Base-by-base conservation (phyloP, 2,329 filamentous ascomycete genomes). In the Neocatenulostroma microsporum region DNA sequence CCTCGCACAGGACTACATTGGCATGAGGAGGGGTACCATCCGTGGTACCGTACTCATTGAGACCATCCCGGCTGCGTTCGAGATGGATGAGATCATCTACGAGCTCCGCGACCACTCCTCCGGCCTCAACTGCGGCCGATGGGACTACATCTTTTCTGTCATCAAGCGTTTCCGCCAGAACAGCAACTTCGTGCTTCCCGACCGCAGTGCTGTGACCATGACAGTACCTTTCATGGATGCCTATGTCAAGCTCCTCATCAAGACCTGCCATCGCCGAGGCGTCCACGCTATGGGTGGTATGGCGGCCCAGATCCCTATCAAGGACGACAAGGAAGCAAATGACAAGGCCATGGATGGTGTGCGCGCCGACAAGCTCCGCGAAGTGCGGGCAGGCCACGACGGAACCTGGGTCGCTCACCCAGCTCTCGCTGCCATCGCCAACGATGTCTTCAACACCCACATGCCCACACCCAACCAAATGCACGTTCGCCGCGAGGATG, bases 81-180 rank as follows among this genome's bases (percentile, higher is more conserved):
- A 98, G 74, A 98, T 98, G 91, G 91, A 98, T 56, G 91, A 98
- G 78, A 96, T 98, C 67, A 96, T 98, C 68, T 98, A 95, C 66
- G 91, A 96, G 71, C 81, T 98, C 50, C 83, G 91, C 43, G 89
- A 96, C 60, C 91, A 98, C 73, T 89, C 82, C 62, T 83, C 89
- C 5, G 91, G 91, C 31, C 78, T 98, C 57, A 98, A 98, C 78
- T 96, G 91, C 66, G 91, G 91, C 48, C 83, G 91, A 51, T 98
- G 91, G 91, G 91, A 98, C 62, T 98, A 98, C 74, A 96, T 98
- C 69, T 98, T 98, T 75, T 91, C 83, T 63, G 86, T 89, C 59
- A 96, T 98, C 73, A 98, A 98, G 77, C 94, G 94, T 67, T 94
- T 96, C 82, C 85, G 91, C 61, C 79, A 94, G 57, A 91, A 95